phyloP scores from a whole-genome alignment of 2,329 filamentous ascomycete species.

The Colletotrichum godetiae region DNA sequence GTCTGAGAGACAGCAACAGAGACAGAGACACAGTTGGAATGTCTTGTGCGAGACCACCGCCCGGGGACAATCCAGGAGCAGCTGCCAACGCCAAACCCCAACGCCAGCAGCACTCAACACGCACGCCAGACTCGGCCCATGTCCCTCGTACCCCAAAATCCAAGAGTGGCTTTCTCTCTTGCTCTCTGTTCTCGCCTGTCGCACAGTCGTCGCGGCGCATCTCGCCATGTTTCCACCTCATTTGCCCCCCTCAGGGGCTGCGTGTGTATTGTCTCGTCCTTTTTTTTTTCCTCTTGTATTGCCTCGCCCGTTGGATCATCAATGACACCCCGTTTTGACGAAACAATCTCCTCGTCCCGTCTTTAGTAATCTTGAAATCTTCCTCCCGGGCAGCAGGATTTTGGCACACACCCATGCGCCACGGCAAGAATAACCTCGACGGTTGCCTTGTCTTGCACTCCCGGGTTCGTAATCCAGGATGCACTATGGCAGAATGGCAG shows the following conservation, averaged over 20 bases:
- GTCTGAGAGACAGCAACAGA: not conserved
- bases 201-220: not conserved
- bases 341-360: not conserved
- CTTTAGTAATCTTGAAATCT: not conserved
- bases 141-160: not conserved
- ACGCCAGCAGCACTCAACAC: not conserved
- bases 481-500: not conserved
- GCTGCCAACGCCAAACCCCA: not conserved
- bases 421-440: constrained; percentile 15
- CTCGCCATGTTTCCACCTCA: constrained; percentile 8
- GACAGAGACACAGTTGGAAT: not conserved
- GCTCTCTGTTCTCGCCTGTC: not conserved
- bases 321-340: not conserved
- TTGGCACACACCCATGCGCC: not conserved
- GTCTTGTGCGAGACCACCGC: not conserved
- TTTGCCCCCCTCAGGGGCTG: constrained; percentile 24
- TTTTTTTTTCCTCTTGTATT: not conserved
- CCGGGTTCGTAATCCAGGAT: not conserved
- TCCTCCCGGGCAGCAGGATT: not conserved
- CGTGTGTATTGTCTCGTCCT: not conserved
- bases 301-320: not conserved
- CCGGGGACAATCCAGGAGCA: not conserved
- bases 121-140: not conserved
- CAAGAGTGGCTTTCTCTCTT: not conserved
- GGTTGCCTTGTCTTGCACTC: constrained; percentile 6